Percentiles rank a stretch among this genome's conserved stretches.
These are phyloP conservation scores for Carex cristatella DNA, from an alignment of 176 grass and related monocot species.

Conservation along the genomic window DNA sequence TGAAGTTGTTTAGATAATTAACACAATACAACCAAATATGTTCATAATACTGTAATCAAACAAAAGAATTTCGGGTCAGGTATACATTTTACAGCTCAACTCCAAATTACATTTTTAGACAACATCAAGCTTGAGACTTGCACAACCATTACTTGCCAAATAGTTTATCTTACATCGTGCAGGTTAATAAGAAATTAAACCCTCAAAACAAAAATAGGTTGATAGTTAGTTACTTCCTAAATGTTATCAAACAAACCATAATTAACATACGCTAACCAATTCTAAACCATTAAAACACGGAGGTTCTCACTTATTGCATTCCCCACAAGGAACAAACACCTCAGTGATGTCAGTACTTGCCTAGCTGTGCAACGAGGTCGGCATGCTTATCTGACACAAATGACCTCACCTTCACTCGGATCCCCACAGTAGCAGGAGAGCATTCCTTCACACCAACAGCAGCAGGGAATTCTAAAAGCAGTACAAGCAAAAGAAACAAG, in stretches of 20 bases:
- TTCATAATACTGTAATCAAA: neutral
- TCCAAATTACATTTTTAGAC: neutral
- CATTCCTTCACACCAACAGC: conserved; percentile 59
- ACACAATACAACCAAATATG: neutral
- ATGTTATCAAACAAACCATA: neutral
- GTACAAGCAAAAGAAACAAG: conserved; percentile 13
- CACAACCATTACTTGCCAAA: neutral
- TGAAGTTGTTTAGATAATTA: no score
- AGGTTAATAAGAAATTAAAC: conserved; percentile 12
- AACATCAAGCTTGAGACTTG: neutral
- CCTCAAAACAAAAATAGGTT: neutral
- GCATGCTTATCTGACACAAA: conserved; percentile 54
- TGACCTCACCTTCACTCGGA: conserved; percentile 60
- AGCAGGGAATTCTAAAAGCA: conserved; percentile 45
- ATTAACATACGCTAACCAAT: neutral
- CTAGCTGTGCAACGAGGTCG: conserved; percentile 24
- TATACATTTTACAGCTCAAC: neutral
- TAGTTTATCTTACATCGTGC: neutral
- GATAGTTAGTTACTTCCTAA: neutral
- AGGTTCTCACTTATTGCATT: neutral
- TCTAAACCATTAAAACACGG: neutral
- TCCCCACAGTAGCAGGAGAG: conserved; percentile 43
- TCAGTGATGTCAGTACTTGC: neutral
- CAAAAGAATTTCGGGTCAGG: no score
- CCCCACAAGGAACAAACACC: neutral